Conservation (phyloP, 345 rosid genomes). For the Hibiscus mutabilis region DNA sequence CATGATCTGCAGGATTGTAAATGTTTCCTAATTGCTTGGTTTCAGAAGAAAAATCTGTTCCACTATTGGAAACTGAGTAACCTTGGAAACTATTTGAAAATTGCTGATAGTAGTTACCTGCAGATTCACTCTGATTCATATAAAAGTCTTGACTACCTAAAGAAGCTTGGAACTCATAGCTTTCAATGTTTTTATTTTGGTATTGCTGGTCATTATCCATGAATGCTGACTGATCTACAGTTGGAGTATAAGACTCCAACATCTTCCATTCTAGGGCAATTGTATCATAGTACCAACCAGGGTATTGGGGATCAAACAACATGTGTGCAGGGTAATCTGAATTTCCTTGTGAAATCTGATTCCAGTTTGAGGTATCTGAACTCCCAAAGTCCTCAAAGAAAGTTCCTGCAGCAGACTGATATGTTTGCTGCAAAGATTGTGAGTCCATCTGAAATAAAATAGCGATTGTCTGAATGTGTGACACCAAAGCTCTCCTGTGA, state of each 20-base stretch:
- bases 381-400: constrained; percentile 40
- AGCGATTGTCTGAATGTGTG: constrained; percentile 23
- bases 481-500: constrained; percentile 29
- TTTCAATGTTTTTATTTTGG: constrained; percentile 36
- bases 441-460: constrained; percentile 41
- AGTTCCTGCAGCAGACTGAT: constrained; percentile 45
- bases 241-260: constrained; percentile 54
- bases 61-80: constrained; percentile 25
- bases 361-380: constrained; percentile 56
- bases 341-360: constrained; percentile 54
- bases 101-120: constrained; percentile 35
- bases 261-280: constrained; percentile 64
- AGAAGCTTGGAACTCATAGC: constrained; percentile 29
- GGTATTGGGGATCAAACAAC: constrained; percentile 84
- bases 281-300: constrained; percentile 91
- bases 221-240: constrained; percentile 28
- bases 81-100: constrained; percentile 40
- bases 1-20: constrained; percentile 4
- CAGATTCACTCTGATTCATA: constrained; percentile 43
- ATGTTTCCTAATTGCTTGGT: constrained; percentile 37
- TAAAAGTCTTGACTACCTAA: constrained; percentile 34
- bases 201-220: constrained; percentile 36
- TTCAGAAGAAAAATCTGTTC: constrained; percentile 33
- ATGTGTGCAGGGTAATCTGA: constrained; percentile 80
- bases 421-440: constrained; percentile 51